A percentile compares a stretch with the other conserved stretches of the same genome.
Evolutionary conservation across 2,329 filamentous ascomycete genomes (phyloP).

Genomic region (Monosporascus sp.): DNA sequence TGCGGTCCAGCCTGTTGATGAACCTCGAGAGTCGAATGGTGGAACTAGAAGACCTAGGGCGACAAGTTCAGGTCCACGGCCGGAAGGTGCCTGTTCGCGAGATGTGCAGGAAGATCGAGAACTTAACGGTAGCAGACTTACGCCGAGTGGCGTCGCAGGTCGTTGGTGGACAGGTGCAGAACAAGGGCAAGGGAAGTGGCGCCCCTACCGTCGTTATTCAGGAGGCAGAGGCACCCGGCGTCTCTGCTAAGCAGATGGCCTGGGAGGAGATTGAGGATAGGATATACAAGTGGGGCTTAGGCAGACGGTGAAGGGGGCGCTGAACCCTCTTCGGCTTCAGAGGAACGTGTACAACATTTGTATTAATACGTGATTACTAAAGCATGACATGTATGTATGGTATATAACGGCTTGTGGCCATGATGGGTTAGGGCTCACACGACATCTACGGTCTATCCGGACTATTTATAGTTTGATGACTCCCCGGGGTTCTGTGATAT

Average conservation of each 20-base stretch:
- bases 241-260: slow-evolving; percentile 60
- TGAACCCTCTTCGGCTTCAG: not conserved
- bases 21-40: slow-evolving; percentile 97
- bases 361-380: not conserved
- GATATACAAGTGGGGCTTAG: slow-evolving; percentile 79
- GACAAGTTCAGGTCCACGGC: slow-evolving; percentile 96
- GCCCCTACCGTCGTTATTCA: slow-evolving; percentile 92
- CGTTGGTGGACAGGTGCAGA: slow-evolving; percentile 70
- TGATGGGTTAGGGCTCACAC: not conserved
- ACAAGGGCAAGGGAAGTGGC: slow-evolving; percentile 72
- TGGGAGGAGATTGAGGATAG: slow-evolving; percentile 90
- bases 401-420: not conserved
- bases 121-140: slow-evolving; percentile 73
- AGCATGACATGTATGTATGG: not conserved
- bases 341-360: not conserved
- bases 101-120: slow-evolving; percentile 86
- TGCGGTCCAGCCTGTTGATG: slow-evolving; percentile 86
- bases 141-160: slow-evolving; percentile 74
- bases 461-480: not conserved
- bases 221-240: slow-evolving; percentile 73
- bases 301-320: slow-evolving; percentile 39
- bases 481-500: no score
- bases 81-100: slow-evolving; percentile 85
- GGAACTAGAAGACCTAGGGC: slow-evolving; percentile 89
- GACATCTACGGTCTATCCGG: not conserved